Evolutionary conservation across 73 alveolate genomes (phyloP).

Genomic region (Loxodes magnus): DNA sequence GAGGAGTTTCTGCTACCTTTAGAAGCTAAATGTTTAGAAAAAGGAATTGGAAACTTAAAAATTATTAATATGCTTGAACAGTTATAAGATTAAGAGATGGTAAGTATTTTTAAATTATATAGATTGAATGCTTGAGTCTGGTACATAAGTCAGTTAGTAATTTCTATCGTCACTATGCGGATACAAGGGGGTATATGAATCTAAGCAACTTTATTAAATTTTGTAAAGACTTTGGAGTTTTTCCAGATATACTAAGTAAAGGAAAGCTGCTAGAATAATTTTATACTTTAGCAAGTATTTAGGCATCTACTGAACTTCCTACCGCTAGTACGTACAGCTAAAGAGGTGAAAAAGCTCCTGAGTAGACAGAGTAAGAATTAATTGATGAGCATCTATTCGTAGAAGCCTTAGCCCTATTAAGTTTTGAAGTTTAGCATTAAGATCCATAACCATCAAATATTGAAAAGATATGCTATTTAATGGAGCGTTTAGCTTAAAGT

Average conservation of each 20-base stretch:
- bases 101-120: no score
- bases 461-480: constrained; percentile 40
- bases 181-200: background rate
- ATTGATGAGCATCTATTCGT: constrained; percentile 76
- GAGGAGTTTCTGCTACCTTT: constrained; percentile 12
- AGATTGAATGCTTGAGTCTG: constrained; percentile 31
- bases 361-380: constrained; percentile 14
- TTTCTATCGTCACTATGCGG: constrained; percentile 12
- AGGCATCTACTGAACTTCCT: background rate
- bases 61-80: constrained; percentile 36
- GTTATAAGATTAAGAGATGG: constrained; percentile 34
- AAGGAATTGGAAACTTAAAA: constrained; percentile 8
- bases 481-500: constrained; percentile 61
- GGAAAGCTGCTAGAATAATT: background rate
- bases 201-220: background rate
- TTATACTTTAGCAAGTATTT: background rate
- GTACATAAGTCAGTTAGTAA: constrained; percentile 39
- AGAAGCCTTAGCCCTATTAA: constrained; percentile 61
- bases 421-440: constrained; percentile 42
- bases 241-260: background rate
- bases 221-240: background rate
- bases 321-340: background rate
- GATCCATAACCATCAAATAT: constrained; percentile 41
- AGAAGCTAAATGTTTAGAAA: constrained; percentile 7
- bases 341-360: background rate